These are phyloP conservation scores for Ogataea trehaloabstinens DNA, from an alignment of 805 yeast species.

Conservation along the genomic window DNA sequence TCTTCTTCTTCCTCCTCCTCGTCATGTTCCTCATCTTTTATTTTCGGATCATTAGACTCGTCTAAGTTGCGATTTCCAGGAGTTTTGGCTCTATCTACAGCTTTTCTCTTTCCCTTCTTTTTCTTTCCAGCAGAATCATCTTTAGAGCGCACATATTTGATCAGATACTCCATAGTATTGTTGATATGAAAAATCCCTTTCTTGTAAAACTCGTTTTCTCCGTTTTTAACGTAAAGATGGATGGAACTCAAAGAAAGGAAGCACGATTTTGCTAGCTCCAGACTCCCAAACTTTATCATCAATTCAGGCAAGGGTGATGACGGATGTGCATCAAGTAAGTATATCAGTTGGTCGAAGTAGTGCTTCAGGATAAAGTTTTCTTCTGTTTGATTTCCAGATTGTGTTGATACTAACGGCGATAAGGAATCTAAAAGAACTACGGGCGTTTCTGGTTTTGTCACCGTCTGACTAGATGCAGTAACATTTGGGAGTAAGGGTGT, in stretches of 20 bases:
- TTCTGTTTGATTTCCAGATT: constrained; percentile 35
- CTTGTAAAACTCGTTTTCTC: constrained; percentile 49
- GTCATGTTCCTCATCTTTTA: neutral
- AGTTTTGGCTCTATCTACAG: neutral
- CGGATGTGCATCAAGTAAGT: constrained; percentile 57
- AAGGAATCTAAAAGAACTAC: constrained; percentile 2
- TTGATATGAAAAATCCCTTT: constrained; percentile 55
- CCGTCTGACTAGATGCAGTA: neutral
- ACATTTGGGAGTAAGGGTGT: neutral
- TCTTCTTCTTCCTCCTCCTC: constrained; percentile 3
- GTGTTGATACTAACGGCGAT: constrained; percentile 6
- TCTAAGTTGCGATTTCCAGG: too few relatives aligned
- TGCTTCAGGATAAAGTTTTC: constrained; percentile 56
- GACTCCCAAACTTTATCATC: constrained; percentile 55
- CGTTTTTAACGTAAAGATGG: constrained; percentile 55
- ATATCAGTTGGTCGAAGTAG: constrained; percentile 52
- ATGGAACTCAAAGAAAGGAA: constrained; percentile 56
- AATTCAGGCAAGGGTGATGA: constrained; percentile 61
- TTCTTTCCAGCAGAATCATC: constrained; percentile 16
- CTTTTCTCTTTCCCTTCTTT: constrained; percentile 3
- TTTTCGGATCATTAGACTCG: neutral
- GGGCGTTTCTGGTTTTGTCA: neutral
- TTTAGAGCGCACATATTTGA: constrained; percentile 39
- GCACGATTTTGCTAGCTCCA: constrained; percentile 56
- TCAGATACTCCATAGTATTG: constrained; percentile 54